Evolutionary conservation across 179 eudicot species (phyloP), one percentile per base, ranked within the genome.

Genomic region (Kewa caespitosa): DNA sequence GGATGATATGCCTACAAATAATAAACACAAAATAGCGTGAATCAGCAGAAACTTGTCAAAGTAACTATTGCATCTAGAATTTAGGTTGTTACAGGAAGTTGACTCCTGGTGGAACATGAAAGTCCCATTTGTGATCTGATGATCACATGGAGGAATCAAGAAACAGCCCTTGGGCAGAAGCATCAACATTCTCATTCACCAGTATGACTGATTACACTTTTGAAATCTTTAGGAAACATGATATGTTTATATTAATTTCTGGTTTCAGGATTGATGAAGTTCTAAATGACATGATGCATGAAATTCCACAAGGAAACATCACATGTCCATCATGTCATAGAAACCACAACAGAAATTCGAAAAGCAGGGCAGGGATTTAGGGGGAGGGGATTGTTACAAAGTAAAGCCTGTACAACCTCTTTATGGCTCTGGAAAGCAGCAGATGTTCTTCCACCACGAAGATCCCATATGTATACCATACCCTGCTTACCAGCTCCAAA

Each of bases 371-470:
- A n/a, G n/a, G n/a, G n/a, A n/a, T n/a, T n/a, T n/a, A n/a, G n/a
- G n/a, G n/a, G n/a, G 30, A 13, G 60, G 20, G 60, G 10, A 15
- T 41, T n/a, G 43, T 17, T 1, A 39, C 37, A 61, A 17, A 46
- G 69, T 5, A 30, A 20, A n/a, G 62, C 69, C 38, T 72, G 28
- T 36, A 22, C 59, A 59, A 91, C 99, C 97, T 87, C 89, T 80
- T 85, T 91, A 77, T 88, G 89, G 77, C 82, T 90, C 81, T 85
- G 87, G 77, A 95, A 93, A 84, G 91, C 93, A 78, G 90, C 82
- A 60, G 89, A 76, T 68, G 92, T 81, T 83, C 88, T 89, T 86
- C 99, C 99, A 67, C 99, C 97, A 81, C 99, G 95, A 77, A 95
- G 90, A 88, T 95, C 99, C 99, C 99, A 95, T 71, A 88, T 69